Base-by-base conservation (phyloP, 345 rosid species). In the Nephelium lappaceum region DNA sequence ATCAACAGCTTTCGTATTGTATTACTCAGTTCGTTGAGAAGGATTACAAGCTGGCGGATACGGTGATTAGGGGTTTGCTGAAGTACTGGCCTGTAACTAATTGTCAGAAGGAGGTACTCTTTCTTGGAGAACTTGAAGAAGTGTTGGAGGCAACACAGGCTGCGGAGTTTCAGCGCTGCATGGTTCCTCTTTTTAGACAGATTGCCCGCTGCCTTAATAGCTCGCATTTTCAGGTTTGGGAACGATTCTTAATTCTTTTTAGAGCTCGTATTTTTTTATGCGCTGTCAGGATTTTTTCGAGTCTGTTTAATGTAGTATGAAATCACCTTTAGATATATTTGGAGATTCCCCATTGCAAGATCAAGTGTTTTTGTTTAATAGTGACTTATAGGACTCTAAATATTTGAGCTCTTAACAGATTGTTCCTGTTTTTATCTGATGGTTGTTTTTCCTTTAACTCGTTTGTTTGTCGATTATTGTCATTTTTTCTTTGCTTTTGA, bases 51-150 rank as follows among this genome's bases (percentile, higher is more conserved):
- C 91, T 94, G 80, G 92, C 96, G 0, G 97, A 93, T 79, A 90
- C 90, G 0, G 97, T 94, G 39, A 89, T 94, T 70, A 87, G 90
- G 74, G 98, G 98, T 23, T 81, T 94, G 86, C 79, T 94, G 84
- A 94, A 89, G 89, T 94, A 82, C 84, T 94, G 97, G 98, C 98
- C 98, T 39, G 75, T 91, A 77, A 94, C 89, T 43, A 94, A 91
- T 81, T 94, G 98, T 84, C 91, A 83, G 47, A 94, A 94, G 81
- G 98, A 94, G 78, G 92, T 93, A 86, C 91, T 94, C 81, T 94
- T 94, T 77, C 95, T 94, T 70, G 93, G 90, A 76, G 97, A 94
- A 84, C 97, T 94, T 67, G 98, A 93, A 84, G 98, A 94, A 85
- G 97, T 94, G 76, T 92, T 94, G 1, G 98, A 94, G 81, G 93